Base-by-base conservation (phyloP, 139 green algal genomes). In the Coelastrella sp. region DNA sequence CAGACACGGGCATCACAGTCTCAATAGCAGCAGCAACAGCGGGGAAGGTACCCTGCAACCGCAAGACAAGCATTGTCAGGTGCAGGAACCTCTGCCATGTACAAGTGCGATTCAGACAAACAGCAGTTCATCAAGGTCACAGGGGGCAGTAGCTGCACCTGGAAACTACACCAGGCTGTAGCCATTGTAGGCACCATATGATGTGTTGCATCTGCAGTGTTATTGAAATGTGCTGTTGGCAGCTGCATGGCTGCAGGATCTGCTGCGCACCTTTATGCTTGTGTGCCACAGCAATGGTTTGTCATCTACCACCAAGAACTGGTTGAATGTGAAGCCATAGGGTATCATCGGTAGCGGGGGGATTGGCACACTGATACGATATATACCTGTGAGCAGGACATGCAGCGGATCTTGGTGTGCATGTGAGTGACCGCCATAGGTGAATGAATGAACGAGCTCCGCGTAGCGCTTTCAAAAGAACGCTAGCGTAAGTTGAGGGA, bases 281-380 rank as follows among this genome's bases (percentile, higher is more conserved):
- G 75, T 81, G 75, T 81, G 75, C 23, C 32, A 81, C 75, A 81
- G 75, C 75, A 81, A 81, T 7, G 75, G 75, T 17, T 81, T 81
- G 20, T 81, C 4, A 13, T 81, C 75, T 17, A 81, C 75, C 75
- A 81, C 13, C 75, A 81, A 17, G 75, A 81, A 81, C 75, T 81
- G 75, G 32, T 81, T 81, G 4, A 81, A 81, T 20, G 64, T 54
- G 73, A 57, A 80, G 22, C 73, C 73, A 54, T 54, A 2, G 13
- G n/a, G 73, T 57, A 22, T 85, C 80, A 85, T 5, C 73, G 14
- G 80, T 17, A 85, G 5, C 54, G 80, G 19, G 71, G 64, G 64
- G 16, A 71, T 11, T 14, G 64, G 64, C 64, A 71, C 64, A 14
- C 64, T 71, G 13, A 71, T 71, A 71, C 64, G 64, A 14, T 71